These are phyloP conservation scores for Colletotrichum sp. DNA, from an alignment of 2,329 filamentous ascomycete genomes.

Conservation along the genomic window DNA sequence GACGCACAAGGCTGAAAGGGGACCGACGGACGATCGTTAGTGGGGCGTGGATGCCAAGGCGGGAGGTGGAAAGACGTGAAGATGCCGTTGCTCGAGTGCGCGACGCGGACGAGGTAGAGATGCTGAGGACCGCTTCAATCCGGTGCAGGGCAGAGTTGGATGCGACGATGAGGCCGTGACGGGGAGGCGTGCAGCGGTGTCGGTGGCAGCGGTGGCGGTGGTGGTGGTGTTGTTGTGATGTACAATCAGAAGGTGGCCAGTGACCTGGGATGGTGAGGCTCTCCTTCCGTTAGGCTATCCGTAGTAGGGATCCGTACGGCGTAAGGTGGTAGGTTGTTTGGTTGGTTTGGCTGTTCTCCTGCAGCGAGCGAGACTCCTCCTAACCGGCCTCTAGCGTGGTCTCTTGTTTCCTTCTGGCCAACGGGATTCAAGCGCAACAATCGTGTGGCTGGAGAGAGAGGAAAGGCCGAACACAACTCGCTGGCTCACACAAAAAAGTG, in stretches of 20 bases:
- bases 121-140: neutral
- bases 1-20: conserved; percentile 14
- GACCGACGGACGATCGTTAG: conserved; percentile 11
- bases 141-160: neutral
- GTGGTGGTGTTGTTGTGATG: neutral
- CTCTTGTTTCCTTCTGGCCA: neutral
- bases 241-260: neutral
- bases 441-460: conserved; percentile 13
- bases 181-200: neutral
- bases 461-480: neutral
- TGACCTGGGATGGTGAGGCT: conserved; percentile 9
- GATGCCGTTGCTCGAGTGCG: neutral
- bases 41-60: conserved; percentile 19
- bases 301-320: neutral
- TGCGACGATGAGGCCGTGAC: neutral
- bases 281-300: neutral
- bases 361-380: neutral
- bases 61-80: neutral
- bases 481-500: neutral
- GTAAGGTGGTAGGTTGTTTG: neutral
- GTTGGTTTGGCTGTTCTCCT: neutral
- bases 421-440: neutral
- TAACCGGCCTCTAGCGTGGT: neutral
- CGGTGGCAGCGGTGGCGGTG: neutral
- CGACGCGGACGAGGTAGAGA: neutral